Evolutionary conservation across 306 rosid genomes (phyloP).

Genomic region (Alnus glutinosa): DNA sequence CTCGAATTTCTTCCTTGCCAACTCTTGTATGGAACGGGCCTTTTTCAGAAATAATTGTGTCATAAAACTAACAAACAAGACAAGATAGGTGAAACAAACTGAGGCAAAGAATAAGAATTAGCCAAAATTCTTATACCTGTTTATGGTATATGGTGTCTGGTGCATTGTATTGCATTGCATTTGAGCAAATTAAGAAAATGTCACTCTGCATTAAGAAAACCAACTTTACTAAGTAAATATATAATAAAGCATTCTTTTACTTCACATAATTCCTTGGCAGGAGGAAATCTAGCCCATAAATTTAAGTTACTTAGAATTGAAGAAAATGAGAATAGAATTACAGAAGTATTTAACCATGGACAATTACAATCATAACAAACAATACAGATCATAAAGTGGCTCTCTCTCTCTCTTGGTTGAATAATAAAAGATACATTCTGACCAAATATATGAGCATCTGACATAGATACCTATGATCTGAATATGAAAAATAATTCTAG

Average conservation of each 20-base stretch:
- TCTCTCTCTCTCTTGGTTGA: slow-evolving; percentile 1
- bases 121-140: slow-evolving; percentile 59
- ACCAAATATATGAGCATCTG: not conserved
- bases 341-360: not conserved
- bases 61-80: slow-evolving; percentile 27
- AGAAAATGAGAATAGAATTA: not conserved
- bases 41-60: slow-evolving; percentile 42
- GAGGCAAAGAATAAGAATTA: slow-evolving; percentile 4
- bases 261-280: slow-evolving; percentile 7
- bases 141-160: slow-evolving; percentile 89
- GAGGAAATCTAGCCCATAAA: slow-evolving; percentile 6
- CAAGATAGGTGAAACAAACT: slow-evolving; percentile 9
- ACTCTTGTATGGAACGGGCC: slow-evolving; percentile 96
- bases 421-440: not conserved
- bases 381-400: not conserved
- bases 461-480: not conserved
- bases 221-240: slow-evolving; percentile 27
- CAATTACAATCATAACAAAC: not conserved
- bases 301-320: not conserved
- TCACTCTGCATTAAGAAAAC: slow-evolving; percentile 74
- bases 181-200: slow-evolving; percentile 81
- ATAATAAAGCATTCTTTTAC: slow-evolving; percentile 15
- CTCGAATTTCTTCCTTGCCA: slow-evolving; percentile 82
- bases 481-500: not conserved
- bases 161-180: slow-evolving; percentile 94